A percentile compares a stretch with the other conserved stretches of the same genome.
Conservation (phyloP, 257 asterid species). For the Ophiorrhiza pumila region DNA sequence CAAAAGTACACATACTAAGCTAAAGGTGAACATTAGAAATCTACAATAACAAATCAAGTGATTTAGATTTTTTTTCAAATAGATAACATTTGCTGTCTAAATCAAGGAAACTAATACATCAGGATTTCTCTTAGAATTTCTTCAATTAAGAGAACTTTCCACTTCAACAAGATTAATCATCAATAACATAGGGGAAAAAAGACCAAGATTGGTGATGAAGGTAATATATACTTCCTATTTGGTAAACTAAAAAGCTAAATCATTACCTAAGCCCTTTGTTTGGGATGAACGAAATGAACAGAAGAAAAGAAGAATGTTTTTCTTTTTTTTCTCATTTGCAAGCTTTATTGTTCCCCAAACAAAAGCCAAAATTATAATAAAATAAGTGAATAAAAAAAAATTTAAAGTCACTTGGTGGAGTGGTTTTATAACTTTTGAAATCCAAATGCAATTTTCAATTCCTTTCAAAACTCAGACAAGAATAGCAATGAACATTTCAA, state of each 20-base stretch:
- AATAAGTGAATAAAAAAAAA: neutral
- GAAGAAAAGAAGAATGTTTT: too few relatives aligned
- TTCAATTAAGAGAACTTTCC: neutral
- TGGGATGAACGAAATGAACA: neutral
- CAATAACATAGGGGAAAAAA: neutral
- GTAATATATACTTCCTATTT: too few relatives aligned
- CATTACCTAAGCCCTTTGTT: neutral
- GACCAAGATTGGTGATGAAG: neutral
- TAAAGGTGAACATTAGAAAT: neutral
- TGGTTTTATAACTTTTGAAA: neutral
- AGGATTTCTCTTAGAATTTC: neutral
- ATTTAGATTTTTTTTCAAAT: too few relatives aligned
- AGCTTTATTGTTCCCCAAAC: too few relatives aligned
- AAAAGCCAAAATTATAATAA: neutral
- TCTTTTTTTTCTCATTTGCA: neutral
- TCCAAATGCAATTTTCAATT: neutral
- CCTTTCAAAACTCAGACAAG: neutral
- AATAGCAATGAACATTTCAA: too few relatives aligned
- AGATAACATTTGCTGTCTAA: neutral
- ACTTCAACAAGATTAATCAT: neutral
- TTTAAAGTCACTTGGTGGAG: neutral
- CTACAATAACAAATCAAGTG: too few relatives aligned
- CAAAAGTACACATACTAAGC: neutral
- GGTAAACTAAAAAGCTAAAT: neutral
- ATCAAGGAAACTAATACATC: neutral